These are phyloP conservation scores for Lepiota brunneoincarnata DNA, from an alignment of 768 basidiomycete genomes.

Conservation along the genomic window DNA sequence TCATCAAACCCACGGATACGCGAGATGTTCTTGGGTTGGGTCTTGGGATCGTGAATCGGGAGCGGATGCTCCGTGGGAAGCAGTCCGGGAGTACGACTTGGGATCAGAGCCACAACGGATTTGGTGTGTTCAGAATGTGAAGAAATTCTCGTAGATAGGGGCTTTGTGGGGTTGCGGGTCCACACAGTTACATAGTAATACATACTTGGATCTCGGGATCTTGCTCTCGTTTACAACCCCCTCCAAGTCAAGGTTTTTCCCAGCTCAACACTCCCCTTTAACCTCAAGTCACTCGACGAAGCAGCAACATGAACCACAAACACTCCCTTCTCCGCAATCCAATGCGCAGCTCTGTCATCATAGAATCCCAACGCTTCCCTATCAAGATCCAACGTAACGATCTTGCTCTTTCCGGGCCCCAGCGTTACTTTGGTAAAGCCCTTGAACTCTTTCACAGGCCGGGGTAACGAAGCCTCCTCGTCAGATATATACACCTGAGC, in stretches of 20 bases:
- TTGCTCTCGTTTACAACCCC: conserved; percentile 29
- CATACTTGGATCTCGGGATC: not conserved
- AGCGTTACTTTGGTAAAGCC: conserved; percentile 47
- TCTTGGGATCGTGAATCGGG: conserved; percentile 72
- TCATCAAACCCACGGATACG: conserved; percentile 87
- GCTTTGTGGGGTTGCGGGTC: not conserved
- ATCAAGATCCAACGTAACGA: conserved; percentile 35
- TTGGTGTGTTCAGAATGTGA: conserved; percentile 91
- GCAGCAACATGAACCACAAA: conserved; percentile 45
- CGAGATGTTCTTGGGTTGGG: conserved; percentile 85
- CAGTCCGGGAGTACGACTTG: conserved; percentile 47
- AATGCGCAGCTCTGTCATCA: conserved; percentile 38
- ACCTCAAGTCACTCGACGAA: conserved; percentile 41
- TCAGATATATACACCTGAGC: conserved; percentile 48
- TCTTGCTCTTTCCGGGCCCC: conserved; percentile 39
- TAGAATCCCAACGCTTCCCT: conserved; percentile 50
- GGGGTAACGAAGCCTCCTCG: conserved; percentile 37
- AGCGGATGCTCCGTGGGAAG: conserved; percentile 20
- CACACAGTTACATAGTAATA: not conserved
- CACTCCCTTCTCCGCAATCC: conserved; percentile 47
- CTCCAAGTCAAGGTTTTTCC: conserved; percentile 36
- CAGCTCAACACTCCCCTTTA: conserved; percentile 34
- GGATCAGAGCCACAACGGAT: conserved; percentile 70
- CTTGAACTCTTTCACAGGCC: conserved; percentile 44
- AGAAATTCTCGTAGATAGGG: not conserved